phyloP scores from a whole-genome alignment of 768 basidiomycete species.

The Tulasnella sp. region DNA sequence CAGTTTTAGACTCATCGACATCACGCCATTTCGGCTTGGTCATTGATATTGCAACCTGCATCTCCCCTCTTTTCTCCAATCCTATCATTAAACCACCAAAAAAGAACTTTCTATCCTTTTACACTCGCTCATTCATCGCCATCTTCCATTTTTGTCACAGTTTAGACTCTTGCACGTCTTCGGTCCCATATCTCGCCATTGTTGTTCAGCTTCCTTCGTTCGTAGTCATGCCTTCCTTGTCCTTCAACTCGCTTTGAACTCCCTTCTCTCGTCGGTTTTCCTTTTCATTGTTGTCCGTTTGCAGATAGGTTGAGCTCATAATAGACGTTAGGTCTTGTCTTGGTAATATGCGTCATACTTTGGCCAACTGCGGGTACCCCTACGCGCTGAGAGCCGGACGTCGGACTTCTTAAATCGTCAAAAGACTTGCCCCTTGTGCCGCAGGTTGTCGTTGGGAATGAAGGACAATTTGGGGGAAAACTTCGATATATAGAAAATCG shows the following conservation, averaged over 20 bases:
- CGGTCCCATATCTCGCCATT: not conserved
- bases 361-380: not conserved
- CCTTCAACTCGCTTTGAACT: not conserved
- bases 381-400: not conserved
- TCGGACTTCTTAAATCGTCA: not conserved
- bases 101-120: not conserved
- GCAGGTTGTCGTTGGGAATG: not conserved
- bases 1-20: not conserved
- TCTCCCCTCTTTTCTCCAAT: not conserved
- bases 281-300: not conserved
- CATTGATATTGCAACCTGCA: not conserved
- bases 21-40: not conserved
- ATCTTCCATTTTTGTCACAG: not conserved
- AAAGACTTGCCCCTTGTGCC: too few relatives aligned
- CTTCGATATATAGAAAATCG: not conserved
- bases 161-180: not conserved
- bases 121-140: not conserved
- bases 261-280: not conserved
- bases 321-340: conserved; percentile 10
- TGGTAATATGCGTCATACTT: not conserved
- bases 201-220: not conserved
- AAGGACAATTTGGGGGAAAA: not conserved
- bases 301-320: not conserved
- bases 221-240: not conserved
- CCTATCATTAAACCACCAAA: not conserved